These are phyloP conservation scores for Toxoplasma gondii DNA, from an alignment of 169 alveolate genomes.

Conservation along the genomic window DNA sequence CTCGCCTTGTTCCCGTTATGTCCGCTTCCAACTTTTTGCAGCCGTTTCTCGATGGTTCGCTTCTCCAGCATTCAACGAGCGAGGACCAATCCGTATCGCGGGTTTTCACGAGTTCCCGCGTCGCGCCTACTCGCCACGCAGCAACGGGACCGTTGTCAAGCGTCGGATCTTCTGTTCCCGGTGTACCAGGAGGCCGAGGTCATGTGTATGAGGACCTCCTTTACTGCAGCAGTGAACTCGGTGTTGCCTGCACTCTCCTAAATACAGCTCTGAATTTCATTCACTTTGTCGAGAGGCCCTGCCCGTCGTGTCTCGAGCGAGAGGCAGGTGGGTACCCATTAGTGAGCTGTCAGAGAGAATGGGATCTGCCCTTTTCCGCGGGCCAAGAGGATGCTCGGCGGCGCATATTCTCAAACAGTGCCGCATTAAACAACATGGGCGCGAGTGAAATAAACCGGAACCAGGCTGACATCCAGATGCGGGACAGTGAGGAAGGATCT, in stretches of 20 bases:
- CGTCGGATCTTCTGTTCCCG: not conserved
- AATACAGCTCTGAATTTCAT: slow-evolving; percentile 41
- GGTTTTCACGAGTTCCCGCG: not conserved
- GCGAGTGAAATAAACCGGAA: too few species aligned
- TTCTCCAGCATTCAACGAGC: not conserved
- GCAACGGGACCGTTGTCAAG: not conserved
- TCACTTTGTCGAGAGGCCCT: slow-evolving; percentile 5
- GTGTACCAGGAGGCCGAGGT: not conserved
- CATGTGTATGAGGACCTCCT: slow-evolving; percentile 29
- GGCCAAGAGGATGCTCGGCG: too few species aligned
- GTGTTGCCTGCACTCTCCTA: slow-evolving; percentile 31
- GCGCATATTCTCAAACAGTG: too few species aligned
- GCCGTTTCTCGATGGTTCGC: slow-evolving; percentile 6
- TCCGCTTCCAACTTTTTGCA: not conserved
- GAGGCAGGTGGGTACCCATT: not conserved
- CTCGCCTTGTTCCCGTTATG: not conserved
- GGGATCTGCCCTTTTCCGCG: too few species aligned
- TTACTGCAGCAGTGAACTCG: slow-evolving; percentile 37
- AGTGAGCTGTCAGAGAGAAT: not conserved
- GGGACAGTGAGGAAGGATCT: too few species aligned
- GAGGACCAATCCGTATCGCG: not conserved
- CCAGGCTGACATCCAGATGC: too few species aligned
- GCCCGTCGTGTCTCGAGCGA: slow-evolving; percentile 9
- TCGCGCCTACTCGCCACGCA: not conserved
- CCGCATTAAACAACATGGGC: too few species aligned